Evolutionary conservation across 2,329 filamentous ascomycete genomes (phyloP).

Genomic region (Xylaria polymorpha): DNA sequence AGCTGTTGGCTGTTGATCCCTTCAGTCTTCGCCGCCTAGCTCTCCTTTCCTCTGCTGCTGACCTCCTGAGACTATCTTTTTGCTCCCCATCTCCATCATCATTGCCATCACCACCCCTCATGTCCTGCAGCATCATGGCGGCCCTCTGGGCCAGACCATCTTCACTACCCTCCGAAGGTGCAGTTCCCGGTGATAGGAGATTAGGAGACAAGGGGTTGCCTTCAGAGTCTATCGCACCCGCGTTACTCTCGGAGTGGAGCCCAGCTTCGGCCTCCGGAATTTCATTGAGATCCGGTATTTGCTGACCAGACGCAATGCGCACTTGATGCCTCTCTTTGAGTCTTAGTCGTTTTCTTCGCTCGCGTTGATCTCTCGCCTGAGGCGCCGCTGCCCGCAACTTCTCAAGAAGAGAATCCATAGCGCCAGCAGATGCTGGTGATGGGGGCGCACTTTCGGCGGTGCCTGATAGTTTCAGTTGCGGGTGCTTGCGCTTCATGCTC

Average conservation of each 20-base stretch:
- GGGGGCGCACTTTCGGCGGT: conserved; percentile 60
- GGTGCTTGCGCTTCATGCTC: conserved; percentile 90
- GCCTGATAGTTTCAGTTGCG: conserved; percentile 71
- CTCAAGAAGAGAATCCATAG: conserved; percentile 95
- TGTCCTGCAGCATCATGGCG: conserved; percentile 83
- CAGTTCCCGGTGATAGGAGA: conserved; percentile 55
- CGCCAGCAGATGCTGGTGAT: conserved; percentile 81
- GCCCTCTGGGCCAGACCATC: conserved; percentile 88
- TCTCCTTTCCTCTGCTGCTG: conserved; percentile 54
- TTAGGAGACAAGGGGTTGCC: conserved; percentile 64
- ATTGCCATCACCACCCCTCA: conserved; percentile 73
- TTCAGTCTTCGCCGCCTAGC: conserved; percentile 50
- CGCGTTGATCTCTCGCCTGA: conserved; percentile 87
- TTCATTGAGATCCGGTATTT: conserved; percentile 80
- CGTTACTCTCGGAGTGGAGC: conserved; percentile 50
- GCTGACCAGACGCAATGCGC: conserved; percentile 87
- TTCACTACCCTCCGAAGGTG: conserved; percentile 54
- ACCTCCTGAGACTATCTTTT: conserved; percentile 71
- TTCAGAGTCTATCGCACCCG: conserved; percentile 60
- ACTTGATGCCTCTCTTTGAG: conserved; percentile 93
- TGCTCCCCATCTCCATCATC: conserved; percentile 66
- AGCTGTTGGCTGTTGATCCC: conserved; percentile 43
- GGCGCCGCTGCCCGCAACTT: conserved; percentile 94
- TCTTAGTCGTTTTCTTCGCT: conserved; percentile 85
- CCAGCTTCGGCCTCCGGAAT: conserved; percentile 65